These are phyloP conservation scores for Aspergillus uvarum DNA, from an alignment of 2,329 filamentous ascomycete species.

Conservation along the genomic window DNA sequence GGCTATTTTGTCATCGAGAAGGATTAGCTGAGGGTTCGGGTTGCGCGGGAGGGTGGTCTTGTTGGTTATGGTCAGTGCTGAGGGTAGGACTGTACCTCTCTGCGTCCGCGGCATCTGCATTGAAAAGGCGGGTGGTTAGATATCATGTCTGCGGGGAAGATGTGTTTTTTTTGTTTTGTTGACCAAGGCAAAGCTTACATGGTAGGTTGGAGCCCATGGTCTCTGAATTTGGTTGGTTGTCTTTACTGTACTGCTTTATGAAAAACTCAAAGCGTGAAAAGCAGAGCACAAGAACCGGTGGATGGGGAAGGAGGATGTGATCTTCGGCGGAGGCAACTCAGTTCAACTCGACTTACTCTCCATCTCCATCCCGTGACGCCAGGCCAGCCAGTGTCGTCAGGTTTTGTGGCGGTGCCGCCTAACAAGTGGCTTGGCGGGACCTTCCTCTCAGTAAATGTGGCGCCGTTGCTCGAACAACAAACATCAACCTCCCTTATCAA, in stretches of 20 bases:
- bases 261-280: too few species aligned
- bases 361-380: neutral
- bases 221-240: neutral
- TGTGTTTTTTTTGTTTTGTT: slow-evolving; percentile 24
- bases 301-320: too few species aligned
- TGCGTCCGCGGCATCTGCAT: slow-evolving; percentile 88
- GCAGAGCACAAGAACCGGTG: neutral
- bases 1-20: slow-evolving; percentile 50
- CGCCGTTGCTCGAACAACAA: slow-evolving; percentile 42
- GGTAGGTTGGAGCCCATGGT: slow-evolving; percentile 50
- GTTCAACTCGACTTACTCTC: too few species aligned
- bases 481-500: slow-evolving; percentile 14
- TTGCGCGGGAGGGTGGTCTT: neutral
- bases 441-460: slow-evolving; percentile 32
- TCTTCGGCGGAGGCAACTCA: too few species aligned
- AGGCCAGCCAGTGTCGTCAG: neutral
- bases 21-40: neutral
- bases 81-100: slow-evolving; percentile 65
- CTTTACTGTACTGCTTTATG: too few species aligned
- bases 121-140: slow-evolving; percentile 4
- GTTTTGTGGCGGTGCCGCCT: slow-evolving; percentile 13
- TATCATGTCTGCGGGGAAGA: slow-evolving; percentile 50
- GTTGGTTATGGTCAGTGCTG: too few species aligned
- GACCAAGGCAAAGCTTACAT: slow-evolving; percentile 40
- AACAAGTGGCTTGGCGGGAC: neutral